phyloP scores from a whole-genome alignment of 345 rosid species.

The Linum trigynum region DNA sequence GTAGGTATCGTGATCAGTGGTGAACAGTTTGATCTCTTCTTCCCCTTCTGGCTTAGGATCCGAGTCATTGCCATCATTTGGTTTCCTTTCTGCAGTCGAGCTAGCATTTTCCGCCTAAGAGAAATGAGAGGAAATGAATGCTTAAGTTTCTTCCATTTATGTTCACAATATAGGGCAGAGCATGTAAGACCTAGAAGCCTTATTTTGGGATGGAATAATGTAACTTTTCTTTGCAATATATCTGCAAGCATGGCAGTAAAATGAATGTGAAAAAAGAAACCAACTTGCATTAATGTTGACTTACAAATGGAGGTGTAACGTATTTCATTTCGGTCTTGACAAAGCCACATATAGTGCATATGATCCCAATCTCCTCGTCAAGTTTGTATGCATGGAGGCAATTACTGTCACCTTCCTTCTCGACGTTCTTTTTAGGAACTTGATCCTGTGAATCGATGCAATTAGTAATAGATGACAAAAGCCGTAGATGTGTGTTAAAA shows the following conservation, averaged over 20 bases:
- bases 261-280: not conserved
- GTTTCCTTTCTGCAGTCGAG: constrained; percentile 35
- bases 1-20: constrained; percentile 15
- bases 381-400: constrained; percentile 58
- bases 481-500: not conserved
- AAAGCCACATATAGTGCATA: constrained; percentile 58
- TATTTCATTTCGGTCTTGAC: constrained; percentile 69
- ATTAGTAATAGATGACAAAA: constrained; percentile 5
- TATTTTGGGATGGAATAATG: not conserved
- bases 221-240: not conserved
- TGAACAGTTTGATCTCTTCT: constrained; percentile 21
- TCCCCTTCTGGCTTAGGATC: constrained; percentile 22
- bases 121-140: constrained; percentile 1
- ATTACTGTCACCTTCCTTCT: constrained; percentile 24
- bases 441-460: constrained; percentile 20
- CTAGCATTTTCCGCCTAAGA: constrained; percentile 32
- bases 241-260: not conserved
- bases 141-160: not conserved
- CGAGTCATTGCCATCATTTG: constrained; percentile 25
- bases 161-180: not conserved
- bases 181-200: not conserved
- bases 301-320: constrained; percentile 75
- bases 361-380: constrained; percentile 74
- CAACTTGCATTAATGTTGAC: constrained; percentile 24
- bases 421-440: constrained; percentile 28